Percentiles rank a stretch among this genome's conserved stretches.
Evolutionary conservation across 192 early-diverging fungal species (phyloP).

Genomic region (Geranomyces michiganensis): DNA sequence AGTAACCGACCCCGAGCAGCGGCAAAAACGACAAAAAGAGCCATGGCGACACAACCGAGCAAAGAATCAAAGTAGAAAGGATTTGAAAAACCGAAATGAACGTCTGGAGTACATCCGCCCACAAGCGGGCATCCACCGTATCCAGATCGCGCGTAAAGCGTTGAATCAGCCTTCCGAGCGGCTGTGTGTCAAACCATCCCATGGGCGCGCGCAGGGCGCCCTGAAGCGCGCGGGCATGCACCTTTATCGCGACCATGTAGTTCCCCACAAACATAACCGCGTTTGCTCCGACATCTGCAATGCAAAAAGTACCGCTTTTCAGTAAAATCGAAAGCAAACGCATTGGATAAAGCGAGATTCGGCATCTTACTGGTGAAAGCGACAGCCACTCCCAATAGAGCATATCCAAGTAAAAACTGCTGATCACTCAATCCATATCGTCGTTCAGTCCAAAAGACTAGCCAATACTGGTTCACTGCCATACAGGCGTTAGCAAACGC

Average conservation of each 20-base stretch:
- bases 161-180: constrained; percentile 69
- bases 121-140: constrained; percentile 58
- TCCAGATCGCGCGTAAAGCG: constrained; percentile 57
- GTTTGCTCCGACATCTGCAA: constrained; percentile 1
- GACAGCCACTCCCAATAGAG: neutral
- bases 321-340: constrained; percentile 6
- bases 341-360: neutral
- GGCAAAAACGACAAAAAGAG: constrained; percentile 26
- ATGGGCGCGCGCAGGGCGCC: constrained; percentile 57
- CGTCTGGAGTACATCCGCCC: constrained; percentile 30
- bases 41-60: constrained; percentile 42
- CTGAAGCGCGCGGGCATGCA: constrained; percentile 53
- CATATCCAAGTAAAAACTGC: neutral
- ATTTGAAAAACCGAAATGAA: neutral
- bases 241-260: constrained; percentile 20
- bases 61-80: neutral
- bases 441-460: constrained; percentile 22
- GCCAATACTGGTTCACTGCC: neutral
- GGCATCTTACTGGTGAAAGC: neutral
- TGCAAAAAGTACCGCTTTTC: neutral
- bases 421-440: neutral
- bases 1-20: constrained; percentile 28
- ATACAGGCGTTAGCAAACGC: neutral
- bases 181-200: constrained; percentile 62
- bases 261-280: neutral